phyloP scores from a whole-genome alignment of 805 yeast genomes.

The Lipomyces yamanashiensis region DNA sequence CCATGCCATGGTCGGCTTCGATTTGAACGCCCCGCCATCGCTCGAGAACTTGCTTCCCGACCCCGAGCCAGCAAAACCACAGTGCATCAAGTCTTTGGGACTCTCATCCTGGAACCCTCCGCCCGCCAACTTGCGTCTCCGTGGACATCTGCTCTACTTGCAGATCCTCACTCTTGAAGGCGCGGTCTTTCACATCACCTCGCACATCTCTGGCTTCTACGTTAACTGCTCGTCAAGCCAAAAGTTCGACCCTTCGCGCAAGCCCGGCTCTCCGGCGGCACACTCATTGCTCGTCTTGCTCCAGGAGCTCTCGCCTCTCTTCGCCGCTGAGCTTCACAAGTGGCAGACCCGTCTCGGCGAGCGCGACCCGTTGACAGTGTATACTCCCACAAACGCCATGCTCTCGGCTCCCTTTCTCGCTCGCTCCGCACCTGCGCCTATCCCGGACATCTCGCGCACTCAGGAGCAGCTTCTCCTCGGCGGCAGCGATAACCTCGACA shows the following conservation, averaged over 20 bases:
- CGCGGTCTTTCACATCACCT: constrained; percentile 77
- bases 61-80: constrained; percentile 21
- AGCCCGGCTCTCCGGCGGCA: constrained; percentile 16
- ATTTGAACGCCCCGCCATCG: constrained; percentile 35
- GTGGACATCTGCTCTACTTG: constrained; percentile 83
- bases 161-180: constrained; percentile 78
- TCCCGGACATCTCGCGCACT: constrained; percentile 63
- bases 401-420: constrained; percentile 79
- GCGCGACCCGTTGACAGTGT: constrained; percentile 44
- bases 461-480: constrained; percentile 60
- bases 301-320: constrained; percentile 65
- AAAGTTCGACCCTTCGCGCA: constrained; percentile 69
- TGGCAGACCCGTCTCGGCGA: constrained; percentile 52
- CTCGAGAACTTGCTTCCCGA: constrained; percentile 16
- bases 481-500: constrained; percentile 64
- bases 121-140: constrained; percentile 60
- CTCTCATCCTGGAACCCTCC: constrained; percentile 89
- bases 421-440: constrained; percentile 41
- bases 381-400: constrained; percentile 64
- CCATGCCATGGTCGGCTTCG: constrained; percentile 39
- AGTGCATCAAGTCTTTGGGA: constrained; percentile 59
- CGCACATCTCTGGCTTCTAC: constrained; percentile 77
- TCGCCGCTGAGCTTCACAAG: constrained; percentile 56
- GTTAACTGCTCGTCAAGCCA: constrained; percentile 70
- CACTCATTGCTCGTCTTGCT: constrained; percentile 67